Conservation (phyloP, 768 basidiomycete species). For the Phlegmacium glaucopus region DNA sequence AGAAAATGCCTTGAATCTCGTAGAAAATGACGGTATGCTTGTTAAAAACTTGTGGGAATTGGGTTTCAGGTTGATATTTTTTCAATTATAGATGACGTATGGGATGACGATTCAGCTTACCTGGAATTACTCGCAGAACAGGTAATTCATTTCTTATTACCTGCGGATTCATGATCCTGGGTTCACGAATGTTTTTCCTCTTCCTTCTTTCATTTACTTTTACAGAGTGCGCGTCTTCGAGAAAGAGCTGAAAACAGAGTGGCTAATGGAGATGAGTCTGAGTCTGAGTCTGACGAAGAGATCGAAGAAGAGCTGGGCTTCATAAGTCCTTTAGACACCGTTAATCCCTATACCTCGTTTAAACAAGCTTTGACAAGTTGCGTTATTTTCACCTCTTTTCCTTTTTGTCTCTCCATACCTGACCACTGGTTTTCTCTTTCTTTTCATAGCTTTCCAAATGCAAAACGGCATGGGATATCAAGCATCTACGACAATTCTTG, state of each 20-base stretch:
- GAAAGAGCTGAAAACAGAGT: conserved; percentile 57
- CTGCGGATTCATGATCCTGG: conserved; percentile 7
- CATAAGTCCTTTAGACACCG: conserved; percentile 77
- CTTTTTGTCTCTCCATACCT: not conserved
- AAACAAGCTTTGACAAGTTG: conserved; percentile 76
- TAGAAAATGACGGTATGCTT: conserved; percentile 59
- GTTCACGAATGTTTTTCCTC: not conserved
- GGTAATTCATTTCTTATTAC: conserved; percentile 35
- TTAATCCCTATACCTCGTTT: conserved; percentile 77
- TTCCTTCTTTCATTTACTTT: conserved; percentile 1
- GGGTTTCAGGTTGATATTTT: not conserved
- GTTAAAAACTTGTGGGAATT: no score
- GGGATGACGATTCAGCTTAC: conserved; percentile 88
- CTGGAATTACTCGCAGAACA: conserved; percentile 83
- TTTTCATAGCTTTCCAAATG: conserved; percentile 63
- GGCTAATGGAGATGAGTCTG: conserved; percentile 41
- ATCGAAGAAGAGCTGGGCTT: conserved; percentile 85
- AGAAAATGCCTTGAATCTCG: conserved; percentile 57
- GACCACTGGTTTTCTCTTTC: conserved; percentile 5
- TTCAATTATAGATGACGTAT: conserved; percentile 74
- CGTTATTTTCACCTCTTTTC: conserved; percentile 7
- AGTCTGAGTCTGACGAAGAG: conserved; percentile 50
- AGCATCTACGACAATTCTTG: conserved; percentile 65
- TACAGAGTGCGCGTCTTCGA: conserved; percentile 70
- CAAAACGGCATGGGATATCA: conserved; percentile 68